A percentile compares a stretch with the other conserved stretches of the same genome.
Evolutionary conservation across 2,329 filamentous ascomycete genomes (phyloP).

Genomic region (Raffaelea ambrosiae): DNA sequence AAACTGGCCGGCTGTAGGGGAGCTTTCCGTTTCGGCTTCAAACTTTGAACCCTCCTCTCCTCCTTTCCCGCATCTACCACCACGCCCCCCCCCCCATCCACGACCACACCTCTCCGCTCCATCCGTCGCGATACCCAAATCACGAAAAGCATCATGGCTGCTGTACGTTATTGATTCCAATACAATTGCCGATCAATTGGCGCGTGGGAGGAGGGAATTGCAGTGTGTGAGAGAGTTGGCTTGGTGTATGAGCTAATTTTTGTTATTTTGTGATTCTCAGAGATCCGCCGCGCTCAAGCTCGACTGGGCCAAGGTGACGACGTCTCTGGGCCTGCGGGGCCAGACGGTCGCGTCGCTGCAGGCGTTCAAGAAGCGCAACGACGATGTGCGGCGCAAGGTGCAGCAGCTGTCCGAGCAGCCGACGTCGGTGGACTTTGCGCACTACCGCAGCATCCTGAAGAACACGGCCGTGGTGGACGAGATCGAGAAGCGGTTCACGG

Average conservation of each 20-base stretch:
- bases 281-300: constrained; percentile 98
- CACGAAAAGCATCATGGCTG: constrained; percentile 13
- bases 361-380: constrained; percentile 99
- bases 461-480: constrained; percentile 93
- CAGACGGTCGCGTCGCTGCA: constrained; percentile 86
- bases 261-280: constrained; percentile 34
- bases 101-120: not conserved
- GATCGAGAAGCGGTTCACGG: constrained; percentile 90
- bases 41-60: not conserved
- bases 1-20: constrained; percentile 2
- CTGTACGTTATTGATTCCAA: constrained; percentile 7
- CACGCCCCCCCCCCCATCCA: not conserved
- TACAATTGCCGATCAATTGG: not conserved
- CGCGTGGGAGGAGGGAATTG: not conserved
- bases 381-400: constrained; percentile 93
- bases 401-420: constrained; percentile 74
- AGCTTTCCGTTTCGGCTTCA: not conserved
- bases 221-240: no score
- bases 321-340: constrained; percentile 91
- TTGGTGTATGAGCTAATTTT: constrained; percentile 58
- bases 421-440: constrained; percentile 81
- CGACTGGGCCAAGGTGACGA: constrained; percentile 95
- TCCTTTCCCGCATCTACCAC: not conserved
- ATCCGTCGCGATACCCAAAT: not conserved
- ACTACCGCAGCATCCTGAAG: constrained; percentile 89